phyloP scores from a whole-genome alignment of 2,329 filamentous ascomycete species.

The Ascochyta pisi region DNA sequence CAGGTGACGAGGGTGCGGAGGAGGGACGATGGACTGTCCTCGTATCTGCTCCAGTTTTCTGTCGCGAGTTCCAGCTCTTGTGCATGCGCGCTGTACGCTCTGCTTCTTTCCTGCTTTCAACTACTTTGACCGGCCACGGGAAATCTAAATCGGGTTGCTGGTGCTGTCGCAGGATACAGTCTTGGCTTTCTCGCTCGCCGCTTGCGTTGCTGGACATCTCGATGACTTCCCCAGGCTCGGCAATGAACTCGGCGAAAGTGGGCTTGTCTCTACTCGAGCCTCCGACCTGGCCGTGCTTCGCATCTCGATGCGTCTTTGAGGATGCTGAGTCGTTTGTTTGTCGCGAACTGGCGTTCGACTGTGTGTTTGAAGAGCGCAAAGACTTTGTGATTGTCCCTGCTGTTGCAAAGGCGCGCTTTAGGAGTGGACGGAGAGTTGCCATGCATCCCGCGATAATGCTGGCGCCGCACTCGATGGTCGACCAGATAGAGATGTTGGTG shows the following conservation, averaged over 20 bases:
- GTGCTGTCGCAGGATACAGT: constrained; percentile 5
- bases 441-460: constrained; percentile 59
- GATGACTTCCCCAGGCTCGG: constrained; percentile 7
- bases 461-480: constrained; percentile 44
- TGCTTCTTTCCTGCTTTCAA: not conserved
- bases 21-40: not conserved
- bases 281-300: not conserved
- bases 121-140: constrained; percentile 6
- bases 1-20: not conserved
- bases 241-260: constrained; percentile 5
- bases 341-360: constrained; percentile 1
- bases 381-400: constrained; percentile 12
- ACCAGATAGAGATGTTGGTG: constrained; percentile 54
- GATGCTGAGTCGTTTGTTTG: not conserved
- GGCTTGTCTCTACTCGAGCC: constrained; percentile 3
- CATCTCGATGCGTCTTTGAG: not conserved
- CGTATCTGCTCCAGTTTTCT: not conserved
- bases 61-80: constrained; percentile 1
- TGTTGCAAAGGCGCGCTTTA: constrained; percentile 34
- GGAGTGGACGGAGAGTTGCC: constrained; percentile 59
- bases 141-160: not conserved
- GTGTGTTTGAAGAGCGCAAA: constrained; percentile 3
- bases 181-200: constrained; percentile 10
- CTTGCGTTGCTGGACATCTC: constrained; percentile 11
- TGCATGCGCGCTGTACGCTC: constrained; percentile 5